Percentiles rank a stretch among this genome's conserved stretches.
phyloP scores from a whole-genome alignment of 176 grass and related monocot species.

The Zoysia japonica region DNA sequence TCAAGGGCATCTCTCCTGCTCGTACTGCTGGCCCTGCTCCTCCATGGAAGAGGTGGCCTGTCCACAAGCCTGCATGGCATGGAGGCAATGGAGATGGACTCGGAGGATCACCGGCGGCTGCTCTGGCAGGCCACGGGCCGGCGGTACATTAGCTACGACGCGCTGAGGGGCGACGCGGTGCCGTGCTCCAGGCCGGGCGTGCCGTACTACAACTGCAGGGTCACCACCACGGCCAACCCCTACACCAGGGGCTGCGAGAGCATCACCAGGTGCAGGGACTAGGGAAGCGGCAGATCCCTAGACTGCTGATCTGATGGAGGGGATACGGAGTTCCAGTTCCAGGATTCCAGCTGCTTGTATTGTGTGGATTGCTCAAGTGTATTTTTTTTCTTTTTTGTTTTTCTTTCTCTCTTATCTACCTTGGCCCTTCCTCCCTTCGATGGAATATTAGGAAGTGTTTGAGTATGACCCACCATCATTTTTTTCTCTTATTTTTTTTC shows the following conservation, averaged over 20 bases:
- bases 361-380: slow-evolving; percentile 10
- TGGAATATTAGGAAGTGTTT: slow-evolving; percentile 33
- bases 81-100: slow-evolving; percentile 49
- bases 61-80: slow-evolving; percentile 20
- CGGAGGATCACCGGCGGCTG: slow-evolving; percentile 52
- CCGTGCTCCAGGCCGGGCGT: slow-evolving; percentile 78
- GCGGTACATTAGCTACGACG: slow-evolving; percentile 91
- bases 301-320: not conserved
- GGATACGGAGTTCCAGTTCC: not conserved
- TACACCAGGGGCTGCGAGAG: slow-evolving; percentile 84
- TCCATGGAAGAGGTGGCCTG: slow-evolving; percentile 29
- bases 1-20: slow-evolving; percentile 20
- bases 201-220: slow-evolving; percentile 95
- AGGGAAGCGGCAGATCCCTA: slow-evolving; percentile 55
- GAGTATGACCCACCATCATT: not conserved
- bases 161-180: slow-evolving; percentile 79
- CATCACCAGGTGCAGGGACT: slow-evolving; percentile 86
- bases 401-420: not conserved
- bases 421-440: not conserved
- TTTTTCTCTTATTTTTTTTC: not conserved
- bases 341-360: not conserved
- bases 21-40: slow-evolving; percentile 13
- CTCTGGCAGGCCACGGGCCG: slow-evolving; percentile 40
- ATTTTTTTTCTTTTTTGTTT: not conserved
- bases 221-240: slow-evolving; percentile 68